phyloP scores from a whole-genome alignment of 2,329 filamentous ascomycete species.

The Penicillium decumbens region DNA sequence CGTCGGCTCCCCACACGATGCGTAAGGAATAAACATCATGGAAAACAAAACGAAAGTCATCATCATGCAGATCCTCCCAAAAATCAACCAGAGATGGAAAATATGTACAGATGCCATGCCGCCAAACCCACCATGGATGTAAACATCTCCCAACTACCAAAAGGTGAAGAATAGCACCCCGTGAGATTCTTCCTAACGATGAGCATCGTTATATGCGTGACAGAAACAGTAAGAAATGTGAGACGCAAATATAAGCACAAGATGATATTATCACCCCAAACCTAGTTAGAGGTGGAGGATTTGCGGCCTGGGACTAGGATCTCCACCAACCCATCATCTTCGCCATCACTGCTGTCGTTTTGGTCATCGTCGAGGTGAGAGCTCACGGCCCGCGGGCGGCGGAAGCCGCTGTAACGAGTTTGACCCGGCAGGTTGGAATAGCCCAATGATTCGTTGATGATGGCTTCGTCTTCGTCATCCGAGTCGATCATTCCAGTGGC shows the following conservation, averaged over 20 bases:
- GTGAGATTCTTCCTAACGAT: constrained; percentile 2
- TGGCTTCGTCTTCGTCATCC: constrained; percentile 51
- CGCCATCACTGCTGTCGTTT: constrained; percentile 43
- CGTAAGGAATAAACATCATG: constrained; percentile 6
- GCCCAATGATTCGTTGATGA: constrained; percentile 61
- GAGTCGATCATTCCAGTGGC: constrained; percentile 48
- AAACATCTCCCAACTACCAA: constrained; percentile 9
- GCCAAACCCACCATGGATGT: constrained; percentile 6
- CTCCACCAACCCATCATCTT: constrained; percentile 44
- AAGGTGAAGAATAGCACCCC: constrained; percentile 7
- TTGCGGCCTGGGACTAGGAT: constrained; percentile 43
- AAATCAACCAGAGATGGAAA: constrained; percentile 19
- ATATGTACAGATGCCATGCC: constrained; percentile 23
- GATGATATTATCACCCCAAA: constrained; percentile 1
- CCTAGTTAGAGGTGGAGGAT: constrained; percentile 25
- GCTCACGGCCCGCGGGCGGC: constrained; percentile 25
- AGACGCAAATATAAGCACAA: constrained; percentile 10
- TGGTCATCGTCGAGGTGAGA: constrained; percentile 40
- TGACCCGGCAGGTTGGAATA: constrained; percentile 61
- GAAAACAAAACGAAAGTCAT: constrained; percentile 2
- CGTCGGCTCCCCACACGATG: constrained; percentile 8
- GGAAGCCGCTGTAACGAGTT: constrained; percentile 42
- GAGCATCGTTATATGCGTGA: constrained; percentile 4
- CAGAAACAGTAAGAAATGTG: constrained; percentile 4
- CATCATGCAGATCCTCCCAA: constrained; percentile 15